Base-by-base conservation (phyloP, 768 basidiomycete genomes). In the Tulasnella sp. region DNA sequence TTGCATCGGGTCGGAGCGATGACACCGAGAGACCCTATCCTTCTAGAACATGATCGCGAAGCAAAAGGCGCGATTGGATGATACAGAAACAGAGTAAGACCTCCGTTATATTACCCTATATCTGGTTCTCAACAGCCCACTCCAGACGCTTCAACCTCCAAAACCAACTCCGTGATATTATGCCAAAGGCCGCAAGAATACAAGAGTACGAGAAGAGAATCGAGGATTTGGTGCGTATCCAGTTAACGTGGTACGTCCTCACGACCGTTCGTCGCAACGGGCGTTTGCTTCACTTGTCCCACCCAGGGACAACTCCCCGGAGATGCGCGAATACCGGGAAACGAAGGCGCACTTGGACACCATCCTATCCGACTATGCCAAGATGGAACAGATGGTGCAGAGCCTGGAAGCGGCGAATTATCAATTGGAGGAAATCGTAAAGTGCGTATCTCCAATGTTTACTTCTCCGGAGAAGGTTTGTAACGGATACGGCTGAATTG, bases 121-220 rank as follows among this genome's bases (percentile, higher is more conserved):
- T 64, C 1, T 12, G 17, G 3, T 12, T 12, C 36, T 21, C 15
- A n/a, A 54, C 49, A 55, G 50, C 60, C 17, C 29, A 4, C 31
- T 31, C 2, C 42, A 75, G 83, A 23, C 79, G 87, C 1, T 86
- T 85, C 63, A 74, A 78, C 51, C 71, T 94, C 29, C 72, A 83
- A 66, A 91, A 86, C 17, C 77, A 82, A 63, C 75, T 77, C 62
- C 85, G 86, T 63, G 86, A 86, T 68, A 82, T 76, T 43, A 78
- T 82, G 59, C 86, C 86, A 64, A 92, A 92, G 65, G 78, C 94
- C 11, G 80, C 83, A 59, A 77, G 85, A 15, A 72, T 94, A 40
- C 72, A 75, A 49, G 89, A 94, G 67, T 94, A 92, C 62, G 91
- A 96, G 66, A 73, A 71, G n/a, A 83, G 86, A 63, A 88, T 94